phyloP scores from a whole-genome alignment of 495 filamentous ascomycete genomes.

The Neurospora sp. region DNA sequence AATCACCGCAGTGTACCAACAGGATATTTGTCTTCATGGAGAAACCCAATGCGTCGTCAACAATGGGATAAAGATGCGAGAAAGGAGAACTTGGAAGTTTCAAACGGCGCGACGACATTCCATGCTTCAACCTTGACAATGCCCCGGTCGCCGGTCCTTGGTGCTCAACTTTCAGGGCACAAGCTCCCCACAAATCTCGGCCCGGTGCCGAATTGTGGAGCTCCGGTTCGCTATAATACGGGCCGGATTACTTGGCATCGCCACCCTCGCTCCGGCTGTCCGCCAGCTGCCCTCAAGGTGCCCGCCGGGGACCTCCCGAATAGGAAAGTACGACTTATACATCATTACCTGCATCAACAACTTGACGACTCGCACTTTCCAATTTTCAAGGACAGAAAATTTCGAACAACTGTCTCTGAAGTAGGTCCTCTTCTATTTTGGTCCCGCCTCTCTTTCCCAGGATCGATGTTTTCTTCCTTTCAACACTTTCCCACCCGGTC shows the following conservation, averaged over 20 bases:
- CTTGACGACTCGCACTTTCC: not conserved
- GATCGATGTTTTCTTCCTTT: not conserved
- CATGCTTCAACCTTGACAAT: not conserved
- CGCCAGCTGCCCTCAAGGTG: not conserved
- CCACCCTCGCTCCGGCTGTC: not conserved
- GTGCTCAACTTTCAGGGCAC: not conserved
- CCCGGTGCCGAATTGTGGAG: not conserved
- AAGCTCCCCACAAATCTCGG: not conserved
- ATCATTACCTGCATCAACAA: not conserved
- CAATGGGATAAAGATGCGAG: not conserved
- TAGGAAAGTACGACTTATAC: not conserved
- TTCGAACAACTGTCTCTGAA: not conserved
- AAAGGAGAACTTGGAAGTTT: not conserved
- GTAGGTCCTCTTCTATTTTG: not conserved
- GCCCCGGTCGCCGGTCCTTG: not conserved
- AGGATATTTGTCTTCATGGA: not conserved
- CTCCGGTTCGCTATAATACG: not conserved
- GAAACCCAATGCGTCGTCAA: not conserved
- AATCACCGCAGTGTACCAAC: not conserved
- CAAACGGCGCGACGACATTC: not conserved
- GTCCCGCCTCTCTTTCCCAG: not conserved
- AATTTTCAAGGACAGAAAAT: not conserved
- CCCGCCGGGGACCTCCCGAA: not conserved
- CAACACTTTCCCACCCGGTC: not conserved
- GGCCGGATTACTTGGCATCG: not conserved